These are phyloP conservation scores for Hirsutella minnesotensis DNA, from an alignment of 2,329 filamentous ascomycete genomes.

Conservation along the genomic window DNA sequence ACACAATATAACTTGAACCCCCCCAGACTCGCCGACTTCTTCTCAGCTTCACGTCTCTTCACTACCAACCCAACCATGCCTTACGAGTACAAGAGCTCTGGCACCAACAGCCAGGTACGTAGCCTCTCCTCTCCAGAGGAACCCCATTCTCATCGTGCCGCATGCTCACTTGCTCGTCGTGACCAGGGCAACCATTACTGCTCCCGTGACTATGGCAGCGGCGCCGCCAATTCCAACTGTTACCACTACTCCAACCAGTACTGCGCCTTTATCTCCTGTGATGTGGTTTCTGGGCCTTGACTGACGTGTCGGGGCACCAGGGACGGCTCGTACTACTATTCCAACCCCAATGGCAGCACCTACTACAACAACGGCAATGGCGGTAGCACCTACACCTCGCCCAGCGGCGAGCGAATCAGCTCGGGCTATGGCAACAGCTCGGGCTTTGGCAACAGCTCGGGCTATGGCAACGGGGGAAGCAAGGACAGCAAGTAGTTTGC, in stretches of 20 bases:
- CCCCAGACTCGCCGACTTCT: no score
- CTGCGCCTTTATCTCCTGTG: background rate
- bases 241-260: slow-evolving; percentile 59
- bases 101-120: slow-evolving; percentile 50
- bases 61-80: slow-evolving; percentile 8
- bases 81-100: slow-evolving; percentile 34
- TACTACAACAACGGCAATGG: slow-evolving; percentile 55
- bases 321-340: slow-evolving; percentile 63
- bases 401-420: slow-evolving; percentile 23
- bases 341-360: slow-evolving; percentile 54
- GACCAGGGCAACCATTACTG: slow-evolving; percentile 57
- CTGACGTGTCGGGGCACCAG: slow-evolving; percentile 15
- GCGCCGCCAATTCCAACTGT: slow-evolving; percentile 42
- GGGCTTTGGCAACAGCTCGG: background rate
- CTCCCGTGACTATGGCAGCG: slow-evolving; percentile 48
- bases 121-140: no score
- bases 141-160: background rate
- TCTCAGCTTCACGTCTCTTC: no score
- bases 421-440: slow-evolving; percentile 6
- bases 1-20: no score
- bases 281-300: background rate
- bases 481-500: background rate
- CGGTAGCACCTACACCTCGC: slow-evolving; percentile 46
- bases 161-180: no score
- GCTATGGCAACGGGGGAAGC: slow-evolving; percentile 2